Base-by-base conservation (phyloP, 495 filamentous ascomycete genomes). In the Hyaloscypha bicolor region DNA sequence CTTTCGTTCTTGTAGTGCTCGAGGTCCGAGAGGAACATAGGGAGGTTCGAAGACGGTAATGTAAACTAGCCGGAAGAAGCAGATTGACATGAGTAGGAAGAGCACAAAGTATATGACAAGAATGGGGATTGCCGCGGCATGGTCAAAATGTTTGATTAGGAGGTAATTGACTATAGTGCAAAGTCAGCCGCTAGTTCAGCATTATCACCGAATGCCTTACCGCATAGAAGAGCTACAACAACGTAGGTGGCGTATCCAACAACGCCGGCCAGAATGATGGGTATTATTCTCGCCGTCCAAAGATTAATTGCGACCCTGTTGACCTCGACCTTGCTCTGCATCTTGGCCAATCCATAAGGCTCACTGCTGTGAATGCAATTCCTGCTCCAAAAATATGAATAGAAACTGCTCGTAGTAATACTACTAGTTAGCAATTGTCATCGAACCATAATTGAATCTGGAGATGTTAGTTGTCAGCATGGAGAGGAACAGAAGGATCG, bases 81-180 rank as follows among this genome's bases (percentile, higher is more conserved):
- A 87, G 35, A 78, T 62, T n/a, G 88, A 64, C 73, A 93, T 84
- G 37, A 87, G 78, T 2, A 90, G 66, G 33, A 97, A 79, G 30
- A 94, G 82, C 56, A 90, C 16, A 67, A 88, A 90, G 77, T 92
- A 93, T 52, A 93, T 66, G 19, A 85, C 83, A 57, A 96, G 76
- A 64, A 96, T 86, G 5, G 84, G 85, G 45, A 88, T 86, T 56
- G 89, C 92, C 51, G 86, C 76, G 65, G 85, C 85, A 29, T 66
- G 37, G 53, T 66, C 62, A 60, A 69, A n/a, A 29, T 65, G 67
- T 39, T 69, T 69, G 19, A 52, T 53, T 1, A 75, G 45, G 25
- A 75, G 70, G 48, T 75, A 72, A 57, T 69, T 59, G 19, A 72
- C 70, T 72, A 32, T 4, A 48, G 21, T 39, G 19, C 11, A 16